Percentiles rank a stretch among this genome's conserved stretches.
phyloP scores from a whole-genome alignment of 176 grass and related monocot genomes.

The Aegilops speltoides region DNA sequence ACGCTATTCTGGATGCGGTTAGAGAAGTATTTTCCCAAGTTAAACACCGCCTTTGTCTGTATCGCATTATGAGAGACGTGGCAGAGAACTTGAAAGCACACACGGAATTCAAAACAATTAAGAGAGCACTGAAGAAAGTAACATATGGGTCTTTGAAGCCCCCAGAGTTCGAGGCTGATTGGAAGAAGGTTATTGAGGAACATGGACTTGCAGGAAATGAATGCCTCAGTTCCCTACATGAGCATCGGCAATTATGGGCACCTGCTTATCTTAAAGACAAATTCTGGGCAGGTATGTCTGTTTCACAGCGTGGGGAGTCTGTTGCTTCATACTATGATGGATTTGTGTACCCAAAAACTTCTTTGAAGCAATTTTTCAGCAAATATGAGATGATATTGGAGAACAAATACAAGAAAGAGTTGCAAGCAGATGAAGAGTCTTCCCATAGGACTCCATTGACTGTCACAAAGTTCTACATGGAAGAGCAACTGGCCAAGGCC shows the following conservation, averaged over 20 bases:
- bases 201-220: slow-evolving; percentile 78
- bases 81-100: slow-evolving; percentile 73
- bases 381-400: slow-evolving; percentile 87
- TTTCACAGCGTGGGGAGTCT: slow-evolving; percentile 57
- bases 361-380: slow-evolving; percentile 89
- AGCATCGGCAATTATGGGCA: slow-evolving; percentile 71
- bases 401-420: slow-evolving; percentile 90
- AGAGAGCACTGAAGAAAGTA: slow-evolving; percentile 65
- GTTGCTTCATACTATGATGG: slow-evolving; percentile 87
- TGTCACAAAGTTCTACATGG: slow-evolving; percentile 97
- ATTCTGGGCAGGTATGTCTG: slow-evolving; percentile 91
- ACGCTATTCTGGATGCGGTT: slow-evolving; percentile 70
- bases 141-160: slow-evolving; percentile 64
- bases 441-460: slow-evolving; percentile 78
- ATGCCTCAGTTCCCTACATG: slow-evolving; percentile 80
- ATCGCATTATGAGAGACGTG: slow-evolving; percentile 78
- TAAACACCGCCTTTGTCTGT: slow-evolving; percentile 75
- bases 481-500: slow-evolving; percentile 82
- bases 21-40: slow-evolving; percentile 60
- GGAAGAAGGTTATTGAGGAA: slow-evolving; percentile 69
- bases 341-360: slow-evolving; percentile 90
- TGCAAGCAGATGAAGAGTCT: slow-evolving; percentile 85
- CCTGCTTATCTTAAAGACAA: slow-evolving; percentile 80
- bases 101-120: slow-evolving; percentile 80
- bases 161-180: slow-evolving; percentile 72